phyloP scores from a whole-genome alignment of 352 stramenopile species.

The Phytophthora sansomeana region DNA sequence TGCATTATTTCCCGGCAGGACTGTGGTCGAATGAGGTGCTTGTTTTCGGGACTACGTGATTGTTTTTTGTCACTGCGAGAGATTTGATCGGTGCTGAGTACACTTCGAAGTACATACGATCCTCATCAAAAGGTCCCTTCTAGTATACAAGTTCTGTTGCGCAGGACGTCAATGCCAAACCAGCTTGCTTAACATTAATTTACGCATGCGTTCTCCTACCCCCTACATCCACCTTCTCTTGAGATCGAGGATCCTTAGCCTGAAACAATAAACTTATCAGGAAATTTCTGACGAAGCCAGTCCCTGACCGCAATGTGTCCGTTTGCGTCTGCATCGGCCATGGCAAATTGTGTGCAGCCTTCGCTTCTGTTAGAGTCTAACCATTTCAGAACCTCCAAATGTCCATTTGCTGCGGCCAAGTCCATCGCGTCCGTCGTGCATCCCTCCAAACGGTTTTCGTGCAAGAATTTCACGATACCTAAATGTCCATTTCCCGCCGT shows the following conservation, averaged over 20 bases:
- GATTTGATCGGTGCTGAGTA: no score
- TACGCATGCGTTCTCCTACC: background rate
- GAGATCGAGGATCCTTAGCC: background rate
- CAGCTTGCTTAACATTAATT: background rate
- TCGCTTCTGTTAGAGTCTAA: constrained; percentile 22
- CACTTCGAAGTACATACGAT: no score
- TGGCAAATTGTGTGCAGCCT: constrained; percentile 29
- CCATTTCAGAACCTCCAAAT: constrained; percentile 31
- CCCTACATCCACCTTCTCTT: background rate
- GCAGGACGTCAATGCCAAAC: no score
- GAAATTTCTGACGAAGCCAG: constrained; percentile 15
- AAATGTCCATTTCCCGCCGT: constrained; percentile 28
- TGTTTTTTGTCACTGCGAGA: no score
- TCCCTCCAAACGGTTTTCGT: constrained; percentile 23
- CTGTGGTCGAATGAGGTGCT: no score
- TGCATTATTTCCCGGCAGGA: no score
- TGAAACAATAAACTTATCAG: constrained; percentile 1
- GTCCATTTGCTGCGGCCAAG: constrained; percentile 21
- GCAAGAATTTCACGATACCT: constrained; percentile 28
- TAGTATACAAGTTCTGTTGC: no score
- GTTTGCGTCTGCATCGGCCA: constrained; percentile 18
- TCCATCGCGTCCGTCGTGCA: constrained; percentile 27
- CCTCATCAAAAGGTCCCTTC: no score
- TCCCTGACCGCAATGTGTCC: constrained; percentile 11
- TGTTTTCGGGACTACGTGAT: no score